Evolutionary conservation across 129 eudicot species (phyloP).

Genomic region (Ambrosia artemisiifolia): DNA sequence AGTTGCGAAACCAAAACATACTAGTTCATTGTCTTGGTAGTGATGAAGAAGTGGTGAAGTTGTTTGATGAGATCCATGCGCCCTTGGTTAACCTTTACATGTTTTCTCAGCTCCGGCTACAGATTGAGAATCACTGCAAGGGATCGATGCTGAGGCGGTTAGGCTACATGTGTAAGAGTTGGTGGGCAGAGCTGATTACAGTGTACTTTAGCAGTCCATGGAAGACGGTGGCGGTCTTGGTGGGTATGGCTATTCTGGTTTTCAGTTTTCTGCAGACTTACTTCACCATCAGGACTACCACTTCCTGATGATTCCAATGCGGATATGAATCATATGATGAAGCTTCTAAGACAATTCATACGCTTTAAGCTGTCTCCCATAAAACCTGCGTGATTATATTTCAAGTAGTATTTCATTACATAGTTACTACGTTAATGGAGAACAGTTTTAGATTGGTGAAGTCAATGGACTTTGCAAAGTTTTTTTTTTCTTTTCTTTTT

Average conservation of each 20-base stretch:
- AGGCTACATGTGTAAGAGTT: no score
- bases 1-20: constrained; percentile 18
- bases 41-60: constrained; percentile 42
- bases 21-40: constrained; percentile 25
- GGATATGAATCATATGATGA: not conserved
- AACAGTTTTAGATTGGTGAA: no score
- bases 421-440: no score
- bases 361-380: not conserved
- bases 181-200: constrained; percentile 16
- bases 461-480: no score
- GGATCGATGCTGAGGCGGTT: constrained; percentile 23
- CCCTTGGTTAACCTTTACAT: constrained; percentile 10
- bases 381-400: not conserved
- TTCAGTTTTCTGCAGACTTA: constrained; percentile 43
- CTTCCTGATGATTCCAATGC: constrained; percentile 14
- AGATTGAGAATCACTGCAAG: constrained; percentile 24
- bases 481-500: no score
- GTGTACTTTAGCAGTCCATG: constrained; percentile 47
- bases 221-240: constrained; percentile 43
- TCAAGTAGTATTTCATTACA: no score
- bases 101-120: constrained; percentile 12
- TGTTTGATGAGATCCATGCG: constrained; percentile 32
- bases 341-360: constrained; percentile 23
- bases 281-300: constrained; percentile 16
- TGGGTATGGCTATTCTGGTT: constrained; percentile 29